phyloP scores from a whole-genome alignment of 495 filamentous ascomycete species.

The Penicillium coprophilum region DNA sequence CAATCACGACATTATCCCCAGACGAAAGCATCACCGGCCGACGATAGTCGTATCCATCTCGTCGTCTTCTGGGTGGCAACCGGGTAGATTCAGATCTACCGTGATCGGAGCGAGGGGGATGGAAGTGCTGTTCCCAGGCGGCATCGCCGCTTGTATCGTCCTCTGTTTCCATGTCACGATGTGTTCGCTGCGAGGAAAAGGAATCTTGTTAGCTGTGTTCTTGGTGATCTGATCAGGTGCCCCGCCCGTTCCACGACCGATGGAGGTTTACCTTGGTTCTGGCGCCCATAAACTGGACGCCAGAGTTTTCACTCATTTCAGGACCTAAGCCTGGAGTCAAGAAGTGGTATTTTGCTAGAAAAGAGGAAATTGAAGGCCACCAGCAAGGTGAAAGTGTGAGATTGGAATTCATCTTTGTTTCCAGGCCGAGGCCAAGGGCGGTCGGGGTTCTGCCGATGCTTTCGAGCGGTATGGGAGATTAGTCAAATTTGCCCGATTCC shows the following conservation, averaged over 20 bases:
- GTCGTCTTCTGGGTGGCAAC: constrained; percentile 25
- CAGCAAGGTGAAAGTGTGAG: constrained; percentile 6
- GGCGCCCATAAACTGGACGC: constrained; percentile 41
- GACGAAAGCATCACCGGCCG: constrained; percentile 39
- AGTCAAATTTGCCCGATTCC: neutral
- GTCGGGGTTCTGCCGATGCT: constrained; percentile 4
- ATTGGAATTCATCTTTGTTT: constrained; percentile 10
- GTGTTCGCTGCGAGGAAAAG: constrained; percentile 33
- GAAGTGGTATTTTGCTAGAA: neutral
- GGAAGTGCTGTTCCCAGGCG: constrained; percentile 26
- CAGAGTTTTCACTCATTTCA: constrained; percentile 42
- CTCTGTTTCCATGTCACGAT: constrained; percentile 40
- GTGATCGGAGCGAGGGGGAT: constrained; percentile 20
- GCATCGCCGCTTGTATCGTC: constrained; percentile 18
- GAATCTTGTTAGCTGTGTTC: constrained; percentile 10
- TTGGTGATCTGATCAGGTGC: constrained; percentile 19
- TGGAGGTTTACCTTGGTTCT: constrained; percentile 41
- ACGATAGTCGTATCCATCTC: constrained; percentile 53
- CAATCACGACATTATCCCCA: constrained; percentile 48
- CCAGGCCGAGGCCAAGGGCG: constrained; percentile 23
- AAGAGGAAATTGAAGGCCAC: constrained; percentile 1
- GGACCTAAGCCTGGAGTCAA: neutral
- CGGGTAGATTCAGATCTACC: constrained; percentile 16
- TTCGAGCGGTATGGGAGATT: constrained; percentile 3
- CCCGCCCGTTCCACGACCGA: constrained; percentile 23